These are phyloP conservation scores for Geranium brycei DNA, from an alignment of 345 rosid species.

Conservation along the genomic window DNA sequence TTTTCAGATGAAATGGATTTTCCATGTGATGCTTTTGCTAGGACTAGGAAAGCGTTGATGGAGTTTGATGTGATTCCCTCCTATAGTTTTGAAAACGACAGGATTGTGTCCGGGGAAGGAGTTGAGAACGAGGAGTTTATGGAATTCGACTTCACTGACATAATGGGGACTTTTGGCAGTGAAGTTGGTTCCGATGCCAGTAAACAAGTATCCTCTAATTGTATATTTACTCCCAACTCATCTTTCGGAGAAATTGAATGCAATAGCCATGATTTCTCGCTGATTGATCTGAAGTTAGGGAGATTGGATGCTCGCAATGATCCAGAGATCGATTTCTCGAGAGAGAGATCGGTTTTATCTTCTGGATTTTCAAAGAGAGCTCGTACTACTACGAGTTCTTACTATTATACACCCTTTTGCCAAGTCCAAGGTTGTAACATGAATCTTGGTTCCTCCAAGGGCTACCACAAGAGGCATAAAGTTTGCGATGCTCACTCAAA, in stretches of 20 bases:
- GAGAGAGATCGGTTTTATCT: slow-evolving; percentile 13
- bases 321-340: slow-evolving; percentile 10
- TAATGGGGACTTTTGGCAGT: slow-evolving; percentile 12
- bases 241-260: slow-evolving; percentile 27
- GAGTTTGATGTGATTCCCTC: slow-evolving; percentile 25
- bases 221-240: slow-evolving; percentile 8
- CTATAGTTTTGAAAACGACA: slow-evolving; percentile 15
- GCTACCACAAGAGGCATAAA: slow-evolving; percentile 46
- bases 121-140: slow-evolving; percentile 15
- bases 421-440: slow-evolving; percentile 49
- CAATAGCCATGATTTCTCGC: slow-evolving; percentile 23
- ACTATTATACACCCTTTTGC: slow-evolving; percentile 20
- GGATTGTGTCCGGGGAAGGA: slow-evolving; percentile 19
- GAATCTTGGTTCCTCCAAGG: slow-evolving; percentile 42
- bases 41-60: slow-evolving; percentile 17
- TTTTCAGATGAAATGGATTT: slow-evolving; percentile 21
- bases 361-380: slow-evolving; percentile 23
- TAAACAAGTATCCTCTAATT: slow-evolving; percentile 3
- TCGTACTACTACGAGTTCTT: slow-evolving; percentile 17
- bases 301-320: slow-evolving; percentile 36
- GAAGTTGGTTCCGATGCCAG: slow-evolving; percentile 2
- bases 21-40: slow-evolving; percentile 19
- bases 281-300: slow-evolving; percentile 62
- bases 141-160: slow-evolving; percentile 23
- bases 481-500: slow-evolving; percentile 49